Evolutionary conservation across 306 rosid genomes (phyloP), one percentile per base, ranked within the genome.

Genomic region (Dryas drummondii): DNA sequence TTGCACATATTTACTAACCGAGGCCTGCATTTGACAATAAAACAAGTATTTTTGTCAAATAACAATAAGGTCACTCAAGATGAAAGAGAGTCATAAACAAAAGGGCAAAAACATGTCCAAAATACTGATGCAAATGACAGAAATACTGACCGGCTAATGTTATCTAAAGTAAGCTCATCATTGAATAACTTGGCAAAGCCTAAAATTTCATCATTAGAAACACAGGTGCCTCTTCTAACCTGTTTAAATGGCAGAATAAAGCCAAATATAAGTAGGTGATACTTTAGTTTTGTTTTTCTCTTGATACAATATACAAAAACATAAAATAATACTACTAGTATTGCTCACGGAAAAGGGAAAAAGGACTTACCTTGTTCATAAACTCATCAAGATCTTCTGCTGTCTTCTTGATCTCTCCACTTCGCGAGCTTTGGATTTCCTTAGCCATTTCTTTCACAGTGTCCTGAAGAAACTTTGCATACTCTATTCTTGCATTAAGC

Each of bases 391-490:
- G 97, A 85, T 94, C 99, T 82, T 88, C 96, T 0, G 98, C 98
- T 49, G 99, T 92, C 87, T 87, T 83, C 80, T 90, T 94, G 70
- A 81, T 76, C 79, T 94, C 99, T 76, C 99, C 99, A 80, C 96
- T 89, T 32, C 92, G 81, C 13, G 97, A 79, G 86, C 86, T 92
- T 66, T 92, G 93, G 77, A 94, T 88, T 89, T 94, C 99, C 85
- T 92, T 90, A 73, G 97, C 99, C 99, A 94, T 94, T 86, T 94
- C 99, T 88, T 91, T 87, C 75, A 88, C 99, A 0, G 99, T 94
- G 73, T 94, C 99, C 80, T 94, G 99, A 53, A 94, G 99, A 42
- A 94, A 91, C 82, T 88, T 88, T 55, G 99, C 99, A 65, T 92
- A 94, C 69, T 94, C 99, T 70, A 94, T 94, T 81, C 99, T 90